Base-by-base conservation (phyloP, 108 stramenopile species). In the Pseudonitzschia multiseries region DNA sequence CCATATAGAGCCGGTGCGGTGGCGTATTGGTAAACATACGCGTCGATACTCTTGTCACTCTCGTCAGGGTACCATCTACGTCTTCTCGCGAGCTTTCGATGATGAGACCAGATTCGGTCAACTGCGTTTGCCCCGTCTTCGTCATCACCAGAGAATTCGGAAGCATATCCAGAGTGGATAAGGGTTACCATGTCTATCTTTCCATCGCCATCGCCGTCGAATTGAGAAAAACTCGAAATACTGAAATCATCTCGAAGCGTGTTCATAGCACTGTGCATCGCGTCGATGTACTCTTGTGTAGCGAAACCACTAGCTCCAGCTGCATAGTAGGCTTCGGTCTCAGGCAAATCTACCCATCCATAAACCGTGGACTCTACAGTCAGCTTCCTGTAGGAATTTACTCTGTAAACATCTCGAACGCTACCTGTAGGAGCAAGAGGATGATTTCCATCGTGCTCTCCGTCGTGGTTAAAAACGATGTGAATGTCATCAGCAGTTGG, bases 91-190 rank as follows among this genome's bases (percentile, higher is more conserved):
- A 82, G 59, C 48, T 43, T 53, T 70, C 75, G 63, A 20, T 73
- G 48, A 62, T 83, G 82, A 44, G 68, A 70, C 82, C 82, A 83
- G 41, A 83, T 79, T 9, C 82, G 78, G 53, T 70, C 48, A 1
- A 56, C 17, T 29, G 3, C 8, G 13, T 8, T n/a, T 3, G 31
- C 65, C 15, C 75, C 75, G 44, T 71, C 41, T 40, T 62, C 57
- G 72, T 89, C 88, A 17, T 14, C 29, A 13, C 86, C 85, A 9
- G 59, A 69, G 8, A 72, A 57, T 68, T 94, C 91, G 22, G 93
- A 89, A 3, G 85, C 88, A 74, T 89, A 90, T 17, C 93, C 93
- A 46, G 84, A 82, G 68, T 89, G 87, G 9, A 92, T 65, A 0
- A 94, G 40, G 40, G 86, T 80, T 0, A 94, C 68, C 9, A 83